Evolutionary conservation across 495 filamentous ascomycete species (phyloP), one percentile per base, ranked within the genome.

Genomic region (Lasiosphaeris hirsuta): DNA sequence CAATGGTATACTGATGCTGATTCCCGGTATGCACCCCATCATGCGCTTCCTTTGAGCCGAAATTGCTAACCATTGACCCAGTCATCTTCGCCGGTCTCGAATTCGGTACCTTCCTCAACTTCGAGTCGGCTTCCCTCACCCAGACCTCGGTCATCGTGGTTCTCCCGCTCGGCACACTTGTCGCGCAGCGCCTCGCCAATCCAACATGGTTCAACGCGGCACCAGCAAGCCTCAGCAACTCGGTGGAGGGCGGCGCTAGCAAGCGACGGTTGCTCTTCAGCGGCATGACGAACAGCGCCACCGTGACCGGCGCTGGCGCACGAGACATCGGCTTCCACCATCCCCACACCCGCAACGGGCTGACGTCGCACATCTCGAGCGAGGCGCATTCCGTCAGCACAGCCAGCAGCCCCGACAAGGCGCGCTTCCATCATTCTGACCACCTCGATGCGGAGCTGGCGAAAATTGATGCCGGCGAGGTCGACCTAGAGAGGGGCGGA

Each of bases 131-230:
- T 55, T 81, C 87, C 39, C 76, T 88, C 43, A 77, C 84, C 13
- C 68, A 86, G 2, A 90, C 88, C 9, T 74, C 87, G 3, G 86
- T 90, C 38, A 78, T 84, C 42, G 76, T 95, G 56, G 87, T 87
- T 42, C 81, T 94, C 2, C 91, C 91, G 0, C 80, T 96, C 2
- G 92, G 90, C 15, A 86, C 86, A 5, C 82, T 96, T 62, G 60
- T 95, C 83, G 91, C 91, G 83, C 57, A 76, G 75, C 53, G 77
- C 69, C 41, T 73, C 61, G 52, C 75, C 17, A 60, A 60, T 51
- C 59, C 61, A 0, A 3, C 2, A 17, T 54, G 51, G 44, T 66
- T 68, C 50, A 47, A 23, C 33, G 18, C 36, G 13, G 9, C 56
- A 36, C 23, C 34, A 10, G 10, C 10, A 5, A 17, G 10, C 38